Conservation (phyloP, 2,329 filamentous ascomycete genomes). For the Talaromyces sp. region DNA sequence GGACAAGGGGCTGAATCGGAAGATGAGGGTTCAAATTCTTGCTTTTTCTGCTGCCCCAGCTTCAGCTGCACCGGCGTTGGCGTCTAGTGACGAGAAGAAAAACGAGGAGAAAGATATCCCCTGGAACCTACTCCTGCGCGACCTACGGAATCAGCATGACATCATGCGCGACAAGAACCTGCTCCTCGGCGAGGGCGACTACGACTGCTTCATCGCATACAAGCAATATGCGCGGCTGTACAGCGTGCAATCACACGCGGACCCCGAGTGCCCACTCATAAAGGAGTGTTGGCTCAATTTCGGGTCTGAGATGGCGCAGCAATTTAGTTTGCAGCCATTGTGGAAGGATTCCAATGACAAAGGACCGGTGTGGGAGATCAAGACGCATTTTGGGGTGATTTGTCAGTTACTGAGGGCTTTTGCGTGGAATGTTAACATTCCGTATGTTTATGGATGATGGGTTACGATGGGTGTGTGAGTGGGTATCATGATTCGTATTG, state of each 20-base stretch:
- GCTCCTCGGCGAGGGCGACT: constrained; percentile 9
- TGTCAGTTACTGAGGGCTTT: constrained; percentile 16
- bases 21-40: constrained; percentile 15
- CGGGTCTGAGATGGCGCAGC: background rate
- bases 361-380: constrained; percentile 15
- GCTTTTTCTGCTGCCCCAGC: background rate
- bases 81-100: background rate
- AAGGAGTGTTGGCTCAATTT: constrained; percentile 14
- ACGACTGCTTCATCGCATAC: constrained; percentile 15
- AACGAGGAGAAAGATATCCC: background rate
- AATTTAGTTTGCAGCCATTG: background rate
- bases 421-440: constrained; percentile 16
- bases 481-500: background rate
- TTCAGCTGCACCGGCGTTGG: no score
- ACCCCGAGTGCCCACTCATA: constrained; percentile 3
- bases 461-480: background rate
- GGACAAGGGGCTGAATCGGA: constrained; percentile 7
- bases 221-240: constrained; percentile 13
- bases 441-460: constrained; percentile 4
- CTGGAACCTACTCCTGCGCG: constrained; percentile 1
- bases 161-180: background rate
- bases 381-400: constrained; percentile 14
- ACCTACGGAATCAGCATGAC: constrained; percentile 4
- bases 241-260: background rate
- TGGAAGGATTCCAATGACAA: constrained; percentile 10